Base-by-base conservation (phyloP, 176 grass and related monocot species). In the Aegilops longissima region DNA sequence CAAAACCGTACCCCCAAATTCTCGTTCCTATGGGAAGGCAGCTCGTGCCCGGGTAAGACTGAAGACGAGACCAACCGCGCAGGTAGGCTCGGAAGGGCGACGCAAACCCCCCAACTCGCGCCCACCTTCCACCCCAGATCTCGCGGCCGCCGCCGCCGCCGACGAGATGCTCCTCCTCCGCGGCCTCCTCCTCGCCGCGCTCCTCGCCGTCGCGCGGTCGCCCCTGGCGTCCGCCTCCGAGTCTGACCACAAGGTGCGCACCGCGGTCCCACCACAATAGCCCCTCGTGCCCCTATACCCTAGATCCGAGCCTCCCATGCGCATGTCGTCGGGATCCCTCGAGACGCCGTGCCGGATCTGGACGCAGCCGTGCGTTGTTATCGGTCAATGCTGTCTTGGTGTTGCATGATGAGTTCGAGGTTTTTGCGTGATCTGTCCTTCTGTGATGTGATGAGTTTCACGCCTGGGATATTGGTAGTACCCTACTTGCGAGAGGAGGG, bases 171-270 rank as follows among this genome's bases (percentile, higher is more conserved):
- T 66, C 51, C 87, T 61, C 40, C 87, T 39, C 78, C 33, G 88
- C 64, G 69, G 69, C 67, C 35, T 80, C 77, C 31, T 87, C 85
- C 74, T 72, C 69, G 47, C 30, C 3, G 29, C 39, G 30, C 51
- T 91, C 30, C 30, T 91, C 70, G n/a, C 77, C 52, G 63, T 82
- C 29, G 63, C 71, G 9, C 35, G 18, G 36, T 39, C 21, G 35
- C 88, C 80, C 40, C 31, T 79, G 70, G 70, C 90, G 24, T 87
- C 70, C 81, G 90, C 90, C 87, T 95, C 88, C 68, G 95, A 95
- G 78, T 87, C 90, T 65, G 93, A 98, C 75, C 91, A 87, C 88
- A 93, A 98, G 96, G 96, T 98, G 78, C 79, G 76, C 56, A 13
- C 58, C 11, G 21, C 42, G 4, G 7, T 20, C 9, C 47, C 36